Base-by-base conservation (phyloP, 1,139 yeast species). In the Nakaseomyces sp. region DNA sequence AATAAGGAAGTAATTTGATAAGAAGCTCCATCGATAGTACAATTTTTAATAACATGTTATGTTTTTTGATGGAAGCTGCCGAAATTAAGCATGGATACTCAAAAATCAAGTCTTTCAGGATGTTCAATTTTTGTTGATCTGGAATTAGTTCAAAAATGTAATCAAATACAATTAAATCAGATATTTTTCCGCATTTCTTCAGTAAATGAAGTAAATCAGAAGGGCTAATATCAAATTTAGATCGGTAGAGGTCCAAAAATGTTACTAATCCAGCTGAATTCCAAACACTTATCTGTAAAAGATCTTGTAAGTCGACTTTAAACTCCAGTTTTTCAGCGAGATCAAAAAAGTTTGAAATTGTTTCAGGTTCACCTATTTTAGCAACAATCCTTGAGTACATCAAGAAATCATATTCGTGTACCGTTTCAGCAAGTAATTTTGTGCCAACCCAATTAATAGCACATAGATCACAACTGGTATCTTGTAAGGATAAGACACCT, bases 371-470 rank as follows among this genome's bases (percentile, higher is more conserved):
- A 13, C 41, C 32, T 13, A 32, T 30, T 32, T 41, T 35, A 15
- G 36, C 38, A 9, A 35, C 39, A 20, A 41, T 45, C n/a, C 22
- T 18, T 4, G 43, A 40, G 36, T 37, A 44, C 15, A 36, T 36
- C 25, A 32, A 28, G 17, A 40, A 40, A 5, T 49, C 53, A 5
- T 25, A 29, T 6, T 43, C 20, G 10, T 51, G 38, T 31, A 57
- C 49, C n/a, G 47, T 45, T 3, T 53, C 45, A 5, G 57, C 45
- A n/a, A 56, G 40, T 8, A 54, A 38, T 40, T 47, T 51, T 7
- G 60, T 50, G 7, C 60, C 55, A 18, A 57, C 47, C 53, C 56
- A 48, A 42, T 59, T 56, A 1, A 49, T 48, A 12, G 50, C 47
- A 30, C 55, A 58, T 7, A 32, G 31, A 20, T 38, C 45, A n/a